Percentiles rank a stretch among this genome's conserved stretches.
Conservation (phyloP, 768 basidiomycete species). For the button mushroom (Agaricus bisporus) region DNA sequence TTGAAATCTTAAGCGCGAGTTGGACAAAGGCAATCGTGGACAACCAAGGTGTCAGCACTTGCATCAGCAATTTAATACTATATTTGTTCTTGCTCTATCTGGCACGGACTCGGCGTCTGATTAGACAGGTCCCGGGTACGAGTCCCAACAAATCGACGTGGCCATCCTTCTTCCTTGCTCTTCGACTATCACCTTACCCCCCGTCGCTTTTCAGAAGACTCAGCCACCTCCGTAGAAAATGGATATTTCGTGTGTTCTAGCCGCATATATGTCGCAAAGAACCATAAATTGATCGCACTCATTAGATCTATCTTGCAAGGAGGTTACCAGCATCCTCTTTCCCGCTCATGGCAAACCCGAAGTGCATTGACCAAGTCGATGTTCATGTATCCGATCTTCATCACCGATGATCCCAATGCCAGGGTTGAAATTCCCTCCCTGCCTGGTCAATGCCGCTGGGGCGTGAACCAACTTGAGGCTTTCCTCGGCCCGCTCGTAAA, state of each 20-base stretch:
- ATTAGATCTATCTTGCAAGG: slow-evolving; percentile 76
- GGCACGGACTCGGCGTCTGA: neutral
- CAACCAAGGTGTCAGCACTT: no score
- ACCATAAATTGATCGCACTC: slow-evolving; percentile 1
- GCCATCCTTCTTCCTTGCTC: neutral
- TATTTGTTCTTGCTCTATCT: neutral
- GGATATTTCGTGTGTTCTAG: slow-evolving; percentile 19
- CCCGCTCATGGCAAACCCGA: slow-evolving; percentile 82
- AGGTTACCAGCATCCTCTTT: slow-evolving; percentile 88
- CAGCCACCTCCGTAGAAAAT: slow-evolving; percentile 6
- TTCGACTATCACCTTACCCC: neutral
- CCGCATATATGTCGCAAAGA: neutral
- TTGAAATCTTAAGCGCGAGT: neutral
- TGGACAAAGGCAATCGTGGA: no score
- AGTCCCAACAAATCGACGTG: no score
- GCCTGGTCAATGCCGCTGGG: slow-evolving; percentile 91
- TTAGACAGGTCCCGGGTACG: no score
- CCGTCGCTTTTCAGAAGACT: neutral
- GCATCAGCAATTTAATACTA: neutral
- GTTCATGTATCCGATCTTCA: slow-evolving; percentile 99
- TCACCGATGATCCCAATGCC: slow-evolving; percentile 90
- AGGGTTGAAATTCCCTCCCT: slow-evolving; percentile 69
- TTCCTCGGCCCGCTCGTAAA: slow-evolving; percentile 84
- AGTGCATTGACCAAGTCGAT: slow-evolving; percentile 81
- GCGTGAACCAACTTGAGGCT: slow-evolving; percentile 83